These are phyloP conservation scores for Amanita muscaria DNA, from an alignment of 768 basidiomycete genomes.

Conservation along the genomic window DNA sequence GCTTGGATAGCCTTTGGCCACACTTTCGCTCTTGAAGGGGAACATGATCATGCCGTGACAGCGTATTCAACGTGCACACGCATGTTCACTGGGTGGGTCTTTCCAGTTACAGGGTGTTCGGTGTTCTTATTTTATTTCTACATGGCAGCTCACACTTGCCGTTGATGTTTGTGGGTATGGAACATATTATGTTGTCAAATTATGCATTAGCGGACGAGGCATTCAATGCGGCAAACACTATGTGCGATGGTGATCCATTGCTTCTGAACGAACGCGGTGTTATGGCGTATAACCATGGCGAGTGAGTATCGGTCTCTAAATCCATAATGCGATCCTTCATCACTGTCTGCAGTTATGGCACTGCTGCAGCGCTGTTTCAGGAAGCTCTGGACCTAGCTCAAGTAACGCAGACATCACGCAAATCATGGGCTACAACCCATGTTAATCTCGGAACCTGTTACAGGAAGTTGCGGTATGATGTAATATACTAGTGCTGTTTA, in stretches of 20 bases:
- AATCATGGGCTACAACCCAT: conserved; percentile 83
- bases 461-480: conserved; percentile 65
- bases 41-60: conserved; percentile 97
- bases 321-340: not conserved
- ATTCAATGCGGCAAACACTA: conserved; percentile 66
- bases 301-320: conserved; percentile 39
- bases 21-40: conserved; percentile 93
- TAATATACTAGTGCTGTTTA: not conserved
- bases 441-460: conserved; percentile 88
- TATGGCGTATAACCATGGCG: conserved; percentile 78
- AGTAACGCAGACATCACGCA: conserved; percentile 76
- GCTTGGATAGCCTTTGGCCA: conserved; percentile 98
- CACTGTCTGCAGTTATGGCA: conserved; percentile 46
- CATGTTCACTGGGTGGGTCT: conserved; percentile 81
- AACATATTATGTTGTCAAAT: conserved; percentile 88
- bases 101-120: not conserved
- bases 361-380: conserved; percentile 63
- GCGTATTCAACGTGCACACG: conserved; percentile 96
- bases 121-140: not conserved
- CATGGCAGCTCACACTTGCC: conserved; percentile 84
- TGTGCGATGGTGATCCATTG: conserved; percentile 85
- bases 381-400: conserved; percentile 74
- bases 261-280: conserved; percentile 90
- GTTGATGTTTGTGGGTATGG: conserved; percentile 95
- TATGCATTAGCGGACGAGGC: conserved; percentile 79